Conservation (phyloP, 176 grass and related monocot genomes). For the Aegilops tauschii region DNA sequence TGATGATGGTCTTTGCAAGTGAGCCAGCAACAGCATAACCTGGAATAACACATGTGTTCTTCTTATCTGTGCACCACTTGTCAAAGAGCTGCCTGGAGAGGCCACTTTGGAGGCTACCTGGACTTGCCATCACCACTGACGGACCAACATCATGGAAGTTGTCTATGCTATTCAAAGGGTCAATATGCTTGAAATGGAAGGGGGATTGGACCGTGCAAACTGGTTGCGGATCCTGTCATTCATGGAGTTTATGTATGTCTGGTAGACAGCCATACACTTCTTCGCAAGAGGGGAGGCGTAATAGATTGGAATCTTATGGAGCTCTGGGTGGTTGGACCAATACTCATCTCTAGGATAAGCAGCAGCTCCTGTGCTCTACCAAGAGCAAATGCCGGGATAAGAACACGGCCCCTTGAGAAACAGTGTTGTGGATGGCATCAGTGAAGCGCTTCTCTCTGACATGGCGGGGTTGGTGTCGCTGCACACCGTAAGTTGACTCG, state of each 20-base stretch:
- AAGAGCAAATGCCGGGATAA: conserved; percentile 93
- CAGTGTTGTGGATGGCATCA: conserved; percentile 70
- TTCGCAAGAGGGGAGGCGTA: conserved; percentile 94
- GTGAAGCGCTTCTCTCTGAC: conserved; percentile 89
- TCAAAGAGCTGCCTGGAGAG: conserved; percentile 92
- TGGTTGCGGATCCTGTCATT: conserved; percentile 91
- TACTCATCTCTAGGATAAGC: conserved; percentile 93
- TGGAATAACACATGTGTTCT: conserved; percentile 86
- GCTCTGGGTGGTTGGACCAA: conserved; percentile 86
- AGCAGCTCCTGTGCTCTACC: conserved; percentile 89
- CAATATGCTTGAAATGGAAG: conserved; percentile 93
- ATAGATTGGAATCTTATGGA: conserved; percentile 95
- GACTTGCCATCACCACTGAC: conserved; percentile 91
- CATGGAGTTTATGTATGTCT: conserved; percentile 98
- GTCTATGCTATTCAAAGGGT: conserved; percentile 86
- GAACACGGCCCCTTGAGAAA: conserved; percentile 79
- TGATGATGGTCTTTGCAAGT: conserved; percentile 80
- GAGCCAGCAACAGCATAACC: conserved; percentile 92
- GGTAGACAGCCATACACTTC: conserved; percentile 93
- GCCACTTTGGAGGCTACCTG: conserved; percentile 76
- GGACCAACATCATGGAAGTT: conserved; percentile 92
- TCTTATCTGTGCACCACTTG: conserved; percentile 95
- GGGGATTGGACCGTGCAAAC: conserved; percentile 85
- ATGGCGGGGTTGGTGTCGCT: conserved; percentile 71
- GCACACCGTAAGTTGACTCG: conserved; percentile 87